phyloP scores from a whole-genome alignment of 331 rosid species.

The Telfairia occidentalis region DNA sequence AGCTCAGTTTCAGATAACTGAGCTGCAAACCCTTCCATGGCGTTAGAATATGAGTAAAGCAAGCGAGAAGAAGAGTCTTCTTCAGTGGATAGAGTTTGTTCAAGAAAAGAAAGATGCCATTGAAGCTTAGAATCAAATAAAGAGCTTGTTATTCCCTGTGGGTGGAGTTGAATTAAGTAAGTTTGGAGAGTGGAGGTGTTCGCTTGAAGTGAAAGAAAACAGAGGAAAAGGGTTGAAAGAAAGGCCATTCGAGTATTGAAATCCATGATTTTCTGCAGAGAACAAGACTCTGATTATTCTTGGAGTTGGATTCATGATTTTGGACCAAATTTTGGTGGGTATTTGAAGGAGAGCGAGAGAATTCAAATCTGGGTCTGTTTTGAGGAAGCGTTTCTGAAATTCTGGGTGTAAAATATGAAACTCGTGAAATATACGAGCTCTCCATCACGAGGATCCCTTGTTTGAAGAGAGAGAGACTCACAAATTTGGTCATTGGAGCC shows the following conservation, averaged over 20 bases:
- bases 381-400: slow-evolving; percentile 19
- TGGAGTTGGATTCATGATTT: slow-evolving; percentile 29
- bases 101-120: slow-evolving; percentile 79
- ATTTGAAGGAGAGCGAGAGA: slow-evolving; percentile 59
- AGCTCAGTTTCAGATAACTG: slow-evolving; percentile 58
- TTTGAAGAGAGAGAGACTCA: slow-evolving; percentile 18
- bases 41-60: slow-evolving; percentile 68
- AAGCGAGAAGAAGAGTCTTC: slow-evolving; percentile 64
- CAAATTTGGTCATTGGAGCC: slow-evolving; percentile 16
- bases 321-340: slow-evolving; percentile 35
- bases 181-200: slow-evolving; percentile 41
- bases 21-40: slow-evolving; percentile 93
- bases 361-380: slow-evolving; percentile 21
- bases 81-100: slow-evolving; percentile 33
- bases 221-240: slow-evolving; percentile 31
- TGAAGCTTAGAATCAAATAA: slow-evolving; percentile 45
- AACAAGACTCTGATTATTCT: slow-evolving; percentile 21
- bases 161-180: slow-evolving; percentile 81
- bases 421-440: slow-evolving; percentile 95
- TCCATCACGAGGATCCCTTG: slow-evolving; percentile 83
- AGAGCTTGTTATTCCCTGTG: slow-evolving; percentile 41
- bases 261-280: slow-evolving; percentile 32
- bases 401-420: slow-evolving; percentile 44
- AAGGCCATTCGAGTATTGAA: slow-evolving; percentile 24
- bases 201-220: slow-evolving; percentile 35